Conservation (phyloP, 306 rosid species). For the barrel medic (Medicago truncatula) region MtrunA17r5.0-ANR NC_053042.1:52149501-52150000, state of each 20-base stretch:
- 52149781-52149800: conserved; percentile 46
- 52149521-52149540: conserved; percentile 19
- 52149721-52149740: conserved; percentile 60
- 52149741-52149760: conserved; percentile 87
- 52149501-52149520: conserved; percentile 44
- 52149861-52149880: conserved; percentile 38
- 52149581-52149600: conserved; percentile 48
- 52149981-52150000: conserved; percentile 54
- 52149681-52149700: conserved; percentile 69
- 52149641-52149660: conserved; percentile 47
- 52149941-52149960: conserved; percentile 40
- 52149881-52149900: conserved; percentile 59
- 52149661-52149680: conserved; percentile 58
- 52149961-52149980: conserved; percentile 44
- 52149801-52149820: conserved; percentile 51
- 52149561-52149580: conserved; percentile 47
- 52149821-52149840: conserved; percentile 52
- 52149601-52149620: conserved; percentile 40
- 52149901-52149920: conserved; percentile 62
- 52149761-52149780: conserved; percentile 52
- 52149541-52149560: conserved; percentile 36
- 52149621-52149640: conserved; percentile 47
- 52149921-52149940: conserved; percentile 51
- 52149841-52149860: conserved; percentile 57
- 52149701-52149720: conserved; percentile 72